A percentile compares a stretch with the other conserved stretches of the same genome.
These are phyloP conservation scores for Achlya hypogyna DNA, from an alignment of 352 stramenopile genomes.

Conservation along the genomic window DNA sequence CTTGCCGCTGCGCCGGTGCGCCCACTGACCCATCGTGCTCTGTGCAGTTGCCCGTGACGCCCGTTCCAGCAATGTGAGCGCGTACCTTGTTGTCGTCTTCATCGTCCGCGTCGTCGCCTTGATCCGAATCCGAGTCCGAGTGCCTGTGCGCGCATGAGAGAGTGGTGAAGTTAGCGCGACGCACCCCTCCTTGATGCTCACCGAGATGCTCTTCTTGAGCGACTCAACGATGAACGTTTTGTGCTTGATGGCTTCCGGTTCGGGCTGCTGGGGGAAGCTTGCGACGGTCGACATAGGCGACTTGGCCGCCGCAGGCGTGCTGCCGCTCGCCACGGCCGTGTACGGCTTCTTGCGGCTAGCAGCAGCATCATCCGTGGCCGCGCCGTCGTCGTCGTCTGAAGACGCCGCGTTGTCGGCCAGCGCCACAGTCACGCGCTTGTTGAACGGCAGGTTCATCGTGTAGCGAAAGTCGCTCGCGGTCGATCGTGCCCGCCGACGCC, in stretches of 20 bases:
- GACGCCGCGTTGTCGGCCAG: constrained; percentile 16
- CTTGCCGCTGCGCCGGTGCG: constrained; percentile 22
- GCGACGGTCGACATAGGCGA: constrained; percentile 4
- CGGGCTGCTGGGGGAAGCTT: not conserved
- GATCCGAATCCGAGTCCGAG: constrained; percentile 21
- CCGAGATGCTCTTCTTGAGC: constrained; percentile 33
- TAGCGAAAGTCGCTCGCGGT: constrained; percentile 31
- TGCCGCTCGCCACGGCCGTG: not conserved
- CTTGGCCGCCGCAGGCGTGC: not conserved
- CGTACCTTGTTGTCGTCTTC: constrained; percentile 22
- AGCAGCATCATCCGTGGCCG: not conserved
- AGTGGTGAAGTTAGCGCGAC: not conserved
- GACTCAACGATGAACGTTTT: constrained; percentile 19
- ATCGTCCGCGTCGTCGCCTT: constrained; percentile 21
- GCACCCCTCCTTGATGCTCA: constrained; percentile 28
- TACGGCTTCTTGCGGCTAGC: not conserved
- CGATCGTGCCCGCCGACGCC: not conserved
- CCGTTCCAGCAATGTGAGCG: too few relatives aligned
- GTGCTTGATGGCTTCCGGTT: not conserved
- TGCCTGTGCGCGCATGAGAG: not conserved
- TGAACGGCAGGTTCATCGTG: constrained; percentile 41
- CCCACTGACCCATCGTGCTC: constrained; percentile 64
- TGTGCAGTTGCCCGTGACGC: too few relatives aligned
- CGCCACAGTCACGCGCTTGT: constrained; percentile 28
- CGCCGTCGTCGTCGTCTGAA: not conserved